phyloP scores from a whole-genome alignment of 495 filamentous ascomycete genomes.

The Melanomma pulvis-pyrius region DNA sequence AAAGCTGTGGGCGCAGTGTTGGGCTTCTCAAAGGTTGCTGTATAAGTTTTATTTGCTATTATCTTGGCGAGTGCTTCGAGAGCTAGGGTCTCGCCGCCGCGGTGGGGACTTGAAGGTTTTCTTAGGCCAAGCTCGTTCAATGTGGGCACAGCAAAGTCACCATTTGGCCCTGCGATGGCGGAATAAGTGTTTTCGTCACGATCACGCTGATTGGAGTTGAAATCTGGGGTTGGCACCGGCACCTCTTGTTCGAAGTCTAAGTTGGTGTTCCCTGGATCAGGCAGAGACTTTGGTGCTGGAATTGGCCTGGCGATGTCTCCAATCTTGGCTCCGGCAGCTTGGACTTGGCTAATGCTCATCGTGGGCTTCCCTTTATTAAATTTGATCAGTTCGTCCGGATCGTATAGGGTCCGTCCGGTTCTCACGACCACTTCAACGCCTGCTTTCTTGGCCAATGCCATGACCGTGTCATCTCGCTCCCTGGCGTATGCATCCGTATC shows the following conservation, averaged over 20 bases:
- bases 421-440: conserved; percentile 65
- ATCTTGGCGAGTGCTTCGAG: conserved; percentile 54
- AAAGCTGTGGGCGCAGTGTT: conserved; percentile 70
- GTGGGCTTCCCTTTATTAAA: conserved; percentile 67
- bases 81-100: conserved; percentile 65
- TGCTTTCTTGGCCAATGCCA: conserved; percentile 58
- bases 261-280: conserved; percentile 62
- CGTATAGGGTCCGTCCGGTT: conserved; percentile 66
- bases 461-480: conserved; percentile 59
- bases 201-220: conserved; percentile 57
- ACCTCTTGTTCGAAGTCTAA: conserved; percentile 57
- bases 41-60: conserved; percentile 62
- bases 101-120: conserved; percentile 59
- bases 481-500: conserved; percentile 71
- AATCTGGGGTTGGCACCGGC: conserved; percentile 52
- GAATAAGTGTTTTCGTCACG: conserved; percentile 57
- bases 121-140: conserved; percentile 64
- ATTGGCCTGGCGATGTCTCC: conserved; percentile 60
- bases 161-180: conserved; percentile 60
- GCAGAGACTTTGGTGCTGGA: conserved; percentile 56
- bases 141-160: conserved; percentile 64
- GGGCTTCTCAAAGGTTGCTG: conserved; percentile 70
- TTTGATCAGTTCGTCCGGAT: conserved; percentile 66
- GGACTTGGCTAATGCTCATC: conserved; percentile 67
- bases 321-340: conserved; percentile 50